Conservation (phyloP, 2,329 filamentous ascomycete species). For the Aciculosporium take region DNA sequence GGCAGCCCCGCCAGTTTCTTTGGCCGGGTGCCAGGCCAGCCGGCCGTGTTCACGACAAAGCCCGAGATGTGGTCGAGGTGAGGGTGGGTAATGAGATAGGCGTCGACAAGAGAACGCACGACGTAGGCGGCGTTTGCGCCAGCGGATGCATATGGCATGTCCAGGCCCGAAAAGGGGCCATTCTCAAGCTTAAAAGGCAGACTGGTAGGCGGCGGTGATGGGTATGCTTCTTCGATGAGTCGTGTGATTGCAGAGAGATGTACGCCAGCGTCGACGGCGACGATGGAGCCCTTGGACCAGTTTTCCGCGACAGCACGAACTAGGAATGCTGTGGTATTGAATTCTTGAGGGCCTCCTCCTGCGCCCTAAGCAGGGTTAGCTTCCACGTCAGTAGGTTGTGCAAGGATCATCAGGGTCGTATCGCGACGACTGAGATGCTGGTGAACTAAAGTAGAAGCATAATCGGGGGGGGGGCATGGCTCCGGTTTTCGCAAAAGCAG, state of each 20-base stretch:
- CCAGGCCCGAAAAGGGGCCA: constrained; percentile 70
- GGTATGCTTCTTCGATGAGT: constrained; percentile 50
- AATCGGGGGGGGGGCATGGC: no score
- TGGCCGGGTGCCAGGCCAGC: constrained; percentile 62
- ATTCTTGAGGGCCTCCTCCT: constrained; percentile 78
- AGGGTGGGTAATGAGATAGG: constrained; percentile 90
- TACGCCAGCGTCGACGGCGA: constrained; percentile 89
- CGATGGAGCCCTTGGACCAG: constrained; percentile 69
- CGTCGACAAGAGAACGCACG: constrained; percentile 65
- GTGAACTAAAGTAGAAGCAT: no score
- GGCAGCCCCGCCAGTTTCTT: constrained; percentile 80
- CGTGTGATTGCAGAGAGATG: constrained; percentile 75
- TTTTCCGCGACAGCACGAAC: constrained; percentile 66
- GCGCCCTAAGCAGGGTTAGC: constrained; percentile 47
- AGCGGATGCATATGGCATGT: constrained; percentile 50
- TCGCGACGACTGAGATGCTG: no score
- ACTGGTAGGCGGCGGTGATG: constrained; percentile 15
- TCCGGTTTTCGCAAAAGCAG: no score
- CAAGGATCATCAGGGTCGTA: not conserved
- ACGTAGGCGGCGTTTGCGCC: constrained; percentile 71
- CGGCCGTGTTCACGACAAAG: constrained; percentile 86
- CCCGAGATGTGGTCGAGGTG: constrained; percentile 89
- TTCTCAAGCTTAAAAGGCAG: constrained; percentile 39
- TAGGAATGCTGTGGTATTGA: constrained; percentile 78
- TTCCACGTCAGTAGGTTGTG: not conserved